Conservation (phyloP, 2,329 filamentous ascomycete genomes). For the Exophiala xenobiotica region DNA sequence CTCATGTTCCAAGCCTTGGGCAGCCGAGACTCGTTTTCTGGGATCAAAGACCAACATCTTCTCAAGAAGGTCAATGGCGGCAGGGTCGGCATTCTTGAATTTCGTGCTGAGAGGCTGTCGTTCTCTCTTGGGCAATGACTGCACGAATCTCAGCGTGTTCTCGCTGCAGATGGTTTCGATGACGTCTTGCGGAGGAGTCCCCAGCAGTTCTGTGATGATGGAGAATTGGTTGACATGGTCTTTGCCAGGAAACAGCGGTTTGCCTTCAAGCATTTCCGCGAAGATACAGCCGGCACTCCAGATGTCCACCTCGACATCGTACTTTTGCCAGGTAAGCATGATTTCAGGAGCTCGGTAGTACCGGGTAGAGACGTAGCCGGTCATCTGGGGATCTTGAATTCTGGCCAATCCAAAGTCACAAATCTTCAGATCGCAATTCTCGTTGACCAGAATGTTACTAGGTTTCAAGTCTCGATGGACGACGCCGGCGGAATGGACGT, state of each 20-base stretch:
- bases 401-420: slow-evolving; percentile 97
- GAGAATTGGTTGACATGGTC: slow-evolving; percentile 99
- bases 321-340: slow-evolving; percentile 99
- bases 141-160: slow-evolving; percentile 95
- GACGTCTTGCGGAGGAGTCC: slow-evolving; percentile 95
- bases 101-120: slow-evolving; percentile 81
- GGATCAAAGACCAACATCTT: slow-evolving; percentile 98
- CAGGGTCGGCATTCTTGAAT: slow-evolving; percentile 90
- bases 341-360: slow-evolving; percentile 99
- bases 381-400: slow-evolving; percentile 99
- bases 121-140: slow-evolving; percentile 92
- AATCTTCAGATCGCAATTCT: slow-evolving; percentile 99
- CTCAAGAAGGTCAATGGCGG: slow-evolving; percentile 92
- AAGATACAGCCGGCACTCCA: slow-evolving; percentile 99
- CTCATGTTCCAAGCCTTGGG: slow-evolving; percentile 81
- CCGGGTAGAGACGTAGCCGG: slow-evolving; percentile 95
- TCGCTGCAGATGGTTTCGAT: slow-evolving; percentile 98
- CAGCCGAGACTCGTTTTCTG: slow-evolving; percentile 88
- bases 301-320: slow-evolving; percentile 97
- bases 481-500: slow-evolving; percentile 96
- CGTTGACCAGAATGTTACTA: slow-evolving; percentile 98
- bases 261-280: slow-evolving; percentile 98
- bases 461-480: slow-evolving; percentile 97
- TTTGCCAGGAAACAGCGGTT: slow-evolving; percentile 96
- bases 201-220: slow-evolving; percentile 96